Evolutionary conservation across 1,284 basidiomycete species (phyloP).

Genomic region (Trametes sp.): DNA sequence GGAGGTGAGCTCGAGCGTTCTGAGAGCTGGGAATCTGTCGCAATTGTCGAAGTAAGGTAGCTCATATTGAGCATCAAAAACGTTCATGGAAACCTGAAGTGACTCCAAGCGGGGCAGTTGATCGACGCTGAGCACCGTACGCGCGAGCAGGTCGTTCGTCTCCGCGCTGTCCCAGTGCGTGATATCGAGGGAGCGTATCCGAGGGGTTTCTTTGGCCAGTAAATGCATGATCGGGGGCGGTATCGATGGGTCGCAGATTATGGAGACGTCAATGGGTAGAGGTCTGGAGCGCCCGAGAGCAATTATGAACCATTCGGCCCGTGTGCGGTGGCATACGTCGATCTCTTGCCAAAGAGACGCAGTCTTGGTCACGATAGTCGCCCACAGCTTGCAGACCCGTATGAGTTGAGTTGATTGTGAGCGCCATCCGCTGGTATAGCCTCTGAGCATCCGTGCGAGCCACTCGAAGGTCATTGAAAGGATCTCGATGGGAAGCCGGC

Average conservation of each 20-base stretch:
- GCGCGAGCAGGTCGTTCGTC: neutral
- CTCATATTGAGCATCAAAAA: neutral
- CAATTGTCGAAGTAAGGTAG: neutral
- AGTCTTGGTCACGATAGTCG: constrained; percentile 53
- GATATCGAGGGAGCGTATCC: neutral
- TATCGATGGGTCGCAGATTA: neutral
- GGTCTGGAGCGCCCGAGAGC: neutral
- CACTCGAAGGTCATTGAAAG: neutral
- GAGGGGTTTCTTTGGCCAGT: neutral
- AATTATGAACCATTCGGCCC: neutral
- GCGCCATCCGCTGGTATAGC: too few species aligned
- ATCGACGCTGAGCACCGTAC: neutral
- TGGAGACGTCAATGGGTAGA: neutral
- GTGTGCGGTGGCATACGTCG: neutral
- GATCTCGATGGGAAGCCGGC: constrained; percentile 1
- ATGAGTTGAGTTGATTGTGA: neutral
- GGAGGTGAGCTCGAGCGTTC: neutral
- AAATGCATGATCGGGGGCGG: neutral
- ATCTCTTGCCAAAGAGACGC: constrained; percentile 52
- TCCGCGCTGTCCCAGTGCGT: neutral
- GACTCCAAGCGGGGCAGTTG: neutral
- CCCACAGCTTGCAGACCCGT: constrained; percentile 59
- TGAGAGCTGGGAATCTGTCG: neutral
- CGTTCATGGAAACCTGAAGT: neutral
- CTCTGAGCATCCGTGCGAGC: neutral